A percentile compares a stretch with the other conserved stretches of the same genome.
These are phyloP conservation scores for Backusella luteola DNA, from an alignment of 192 early-diverging fungal genomes.

Conservation along the genomic window DNA sequence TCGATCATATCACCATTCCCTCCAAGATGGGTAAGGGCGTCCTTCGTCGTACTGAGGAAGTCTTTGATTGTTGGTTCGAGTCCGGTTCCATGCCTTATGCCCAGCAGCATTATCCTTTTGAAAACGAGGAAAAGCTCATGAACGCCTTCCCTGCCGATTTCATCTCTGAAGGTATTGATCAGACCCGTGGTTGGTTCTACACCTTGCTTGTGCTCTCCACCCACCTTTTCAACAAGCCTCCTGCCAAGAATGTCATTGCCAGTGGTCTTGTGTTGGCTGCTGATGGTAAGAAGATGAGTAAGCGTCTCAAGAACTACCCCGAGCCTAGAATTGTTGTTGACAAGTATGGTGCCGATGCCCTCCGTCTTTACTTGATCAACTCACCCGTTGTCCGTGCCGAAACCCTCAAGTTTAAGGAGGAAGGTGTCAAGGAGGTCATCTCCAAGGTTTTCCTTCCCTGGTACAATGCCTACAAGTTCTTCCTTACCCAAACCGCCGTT, in stretches of 20 bases:
- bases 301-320: conserved; percentile 98
- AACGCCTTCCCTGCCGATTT: conserved; percentile 96
- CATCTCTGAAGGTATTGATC: conserved; percentile 99
- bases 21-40: conserved; percentile 84
- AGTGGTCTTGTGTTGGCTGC: conserved; percentile 93
- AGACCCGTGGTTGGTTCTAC: conserved; percentile 99
- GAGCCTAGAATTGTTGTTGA: conserved; percentile 83
- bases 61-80: conserved; percentile 99
- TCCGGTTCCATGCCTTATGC: conserved; percentile 99
- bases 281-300: conserved; percentile 99
- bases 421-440: conserved; percentile 94
- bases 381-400: conserved; percentile 98
- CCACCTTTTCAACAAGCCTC: conserved; percentile 91
- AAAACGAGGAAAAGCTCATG: conserved; percentile 89
- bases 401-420: conserved; percentile 92
- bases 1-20: conserved; percentile 96
- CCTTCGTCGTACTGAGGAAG: conserved; percentile 88
- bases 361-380: conserved; percentile 95
- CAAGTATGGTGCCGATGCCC: conserved; percentile 90
- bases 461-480: conserved; percentile 99
- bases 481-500: conserved; percentile 84
- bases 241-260: conserved; percentile 97
- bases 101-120: conserved; percentile 99
- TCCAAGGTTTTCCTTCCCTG: conserved; percentile 95
- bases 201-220: conserved; percentile 96